phyloP scores from a whole-genome alignment of 345 rosid genomes.

The thale cress (Arabidopsis thaliana) region DNA sequence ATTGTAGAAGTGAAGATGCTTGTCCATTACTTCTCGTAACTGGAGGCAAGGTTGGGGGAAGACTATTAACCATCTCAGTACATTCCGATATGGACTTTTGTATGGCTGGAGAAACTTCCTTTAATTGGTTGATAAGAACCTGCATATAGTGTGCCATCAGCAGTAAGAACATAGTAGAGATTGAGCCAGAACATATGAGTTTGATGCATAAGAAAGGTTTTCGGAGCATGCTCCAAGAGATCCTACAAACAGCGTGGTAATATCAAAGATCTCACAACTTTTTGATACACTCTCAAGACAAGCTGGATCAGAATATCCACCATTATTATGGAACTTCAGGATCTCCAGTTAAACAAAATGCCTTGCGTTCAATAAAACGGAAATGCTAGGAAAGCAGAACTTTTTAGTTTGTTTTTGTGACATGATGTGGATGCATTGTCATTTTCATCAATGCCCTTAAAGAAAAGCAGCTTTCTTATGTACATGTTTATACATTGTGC shows the following conservation, averaged over 20 bases:
- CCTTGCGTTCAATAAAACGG: not conserved
- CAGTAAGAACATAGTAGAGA: constrained; percentile 23
- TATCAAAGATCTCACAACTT: not conserved
- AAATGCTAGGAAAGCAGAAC: constrained; percentile 11
- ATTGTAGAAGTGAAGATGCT: constrained; percentile 66
- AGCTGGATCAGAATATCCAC: not conserved
- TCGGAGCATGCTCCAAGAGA: constrained; percentile 23
- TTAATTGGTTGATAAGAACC: constrained; percentile 95
- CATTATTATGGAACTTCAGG: constrained; percentile 4
- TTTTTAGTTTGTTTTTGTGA: not conserved
- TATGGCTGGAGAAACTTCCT: constrained; percentile 90
- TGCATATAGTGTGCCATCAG: constrained; percentile 47
- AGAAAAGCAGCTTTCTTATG: constrained; percentile 16
- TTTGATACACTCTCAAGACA: constrained; percentile 5
- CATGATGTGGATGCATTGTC: not conserved
- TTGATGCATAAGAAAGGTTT: constrained; percentile 15
- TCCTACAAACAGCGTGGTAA: not conserved
- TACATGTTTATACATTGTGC: not conserved
- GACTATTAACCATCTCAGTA: constrained; percentile 72
- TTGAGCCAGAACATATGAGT: constrained; percentile 14
- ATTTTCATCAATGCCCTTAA: not conserved
- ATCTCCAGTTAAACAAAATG: constrained; percentile 4
- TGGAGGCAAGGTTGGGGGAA: constrained; percentile 73
- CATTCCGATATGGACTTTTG: constrained; percentile 86
- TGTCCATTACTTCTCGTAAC: constrained; percentile 61